phyloP scores from a whole-genome alignment of 1,139 yeast genomes.

The Magnusiomyces fungicola region DNA sequence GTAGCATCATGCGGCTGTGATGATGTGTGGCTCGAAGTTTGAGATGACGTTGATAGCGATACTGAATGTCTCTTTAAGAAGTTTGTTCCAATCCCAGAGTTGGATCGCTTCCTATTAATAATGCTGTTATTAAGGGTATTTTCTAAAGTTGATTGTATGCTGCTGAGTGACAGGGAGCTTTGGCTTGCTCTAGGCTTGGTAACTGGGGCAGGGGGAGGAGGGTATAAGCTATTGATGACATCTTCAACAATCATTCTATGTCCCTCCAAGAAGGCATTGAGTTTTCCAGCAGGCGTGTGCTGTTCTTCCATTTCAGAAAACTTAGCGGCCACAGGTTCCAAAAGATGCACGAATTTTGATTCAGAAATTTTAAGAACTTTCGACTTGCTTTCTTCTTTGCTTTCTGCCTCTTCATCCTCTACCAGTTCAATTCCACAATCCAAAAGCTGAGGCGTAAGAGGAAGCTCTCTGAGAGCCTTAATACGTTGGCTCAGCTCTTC shows the following conservation, averaged over 20 bases:
- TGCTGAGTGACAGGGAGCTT: too few species aligned
- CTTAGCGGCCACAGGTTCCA: slow-evolving; percentile 23
- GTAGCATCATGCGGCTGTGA: too few species aligned
- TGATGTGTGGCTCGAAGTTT: too few species aligned
- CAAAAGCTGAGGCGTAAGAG: slow-evolving; percentile 24
- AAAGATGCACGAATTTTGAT: slow-evolving; percentile 3
- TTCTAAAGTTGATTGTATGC: too few species aligned
- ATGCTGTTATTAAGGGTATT: too few species aligned
- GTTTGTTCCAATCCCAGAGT: neutral
- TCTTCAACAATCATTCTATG: slow-evolving; percentile 4
- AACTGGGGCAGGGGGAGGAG: too few species aligned
- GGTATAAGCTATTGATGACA: neutral
- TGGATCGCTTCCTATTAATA: too few species aligned
- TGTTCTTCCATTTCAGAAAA: slow-evolving; percentile 22
- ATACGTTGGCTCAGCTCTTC: slow-evolving; percentile 25
- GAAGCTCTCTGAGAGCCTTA: slow-evolving; percentile 23
- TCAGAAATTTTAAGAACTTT: slow-evolving; percentile 13
- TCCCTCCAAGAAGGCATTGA: slow-evolving; percentile 3
- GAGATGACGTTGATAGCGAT: too few species aligned
- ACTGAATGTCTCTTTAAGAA: neutral
- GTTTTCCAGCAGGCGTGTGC: slow-evolving; percentile 6
- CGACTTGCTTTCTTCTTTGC: neutral
- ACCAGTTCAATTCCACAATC: slow-evolving; percentile 19
- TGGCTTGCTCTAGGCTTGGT: too few species aligned
- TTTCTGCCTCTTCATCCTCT: slow-evolving; percentile 6